Base-by-base conservation (phyloP, 225 moss, liverwort and hornwort species). In the Marchantia paleacea region DNA sequence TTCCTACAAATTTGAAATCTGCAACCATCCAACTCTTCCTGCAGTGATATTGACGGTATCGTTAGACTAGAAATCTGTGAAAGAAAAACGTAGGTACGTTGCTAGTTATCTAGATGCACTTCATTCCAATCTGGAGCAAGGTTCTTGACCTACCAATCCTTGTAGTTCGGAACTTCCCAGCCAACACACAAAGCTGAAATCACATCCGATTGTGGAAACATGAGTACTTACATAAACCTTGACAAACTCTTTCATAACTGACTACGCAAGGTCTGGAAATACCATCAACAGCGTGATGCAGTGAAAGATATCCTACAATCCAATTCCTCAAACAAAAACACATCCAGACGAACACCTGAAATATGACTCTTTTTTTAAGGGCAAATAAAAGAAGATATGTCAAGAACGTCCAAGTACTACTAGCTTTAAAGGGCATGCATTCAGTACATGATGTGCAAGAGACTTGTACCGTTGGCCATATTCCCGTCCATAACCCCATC, bases 401-500 rank as follows among this genome's bases (percentile, higher is more conserved):
- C 39, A 39, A 39, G 39, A 2, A 39, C 39, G 5, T 39, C 5
- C 39, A 39, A 39, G 39, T 39, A 39, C 39, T 39, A 39, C 39
- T 5, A 39, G 39, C 39, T 39, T 39, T 39, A 5, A 39, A 39
- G 39, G 39, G 39, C 39, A 39, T 39, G 39, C 39, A 39, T 39
- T 39, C 39, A 39, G 57, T 58, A 58, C 15, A 13, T 20, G 57
- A 58, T 39, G 39, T 39, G 39, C 39, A 39, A 64, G 19, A 28
- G 10, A 8, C 1, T 50, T 82, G 81, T 83, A 92, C 99, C 95
- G 75, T 87, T 90, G 50, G 93, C 66, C 55, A 94, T 79, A 49
- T 91, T 90, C 51, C 99, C 99, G 39, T 95, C 90, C 75, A 99
- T 89, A 50, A 95, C 81, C 70, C 99, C 99, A 66, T 99, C 99